These are phyloP conservation scores for Cytospora leucostoma DNA, from an alignment of 2,329 filamentous ascomycete species.

Conservation along the genomic window DNA sequence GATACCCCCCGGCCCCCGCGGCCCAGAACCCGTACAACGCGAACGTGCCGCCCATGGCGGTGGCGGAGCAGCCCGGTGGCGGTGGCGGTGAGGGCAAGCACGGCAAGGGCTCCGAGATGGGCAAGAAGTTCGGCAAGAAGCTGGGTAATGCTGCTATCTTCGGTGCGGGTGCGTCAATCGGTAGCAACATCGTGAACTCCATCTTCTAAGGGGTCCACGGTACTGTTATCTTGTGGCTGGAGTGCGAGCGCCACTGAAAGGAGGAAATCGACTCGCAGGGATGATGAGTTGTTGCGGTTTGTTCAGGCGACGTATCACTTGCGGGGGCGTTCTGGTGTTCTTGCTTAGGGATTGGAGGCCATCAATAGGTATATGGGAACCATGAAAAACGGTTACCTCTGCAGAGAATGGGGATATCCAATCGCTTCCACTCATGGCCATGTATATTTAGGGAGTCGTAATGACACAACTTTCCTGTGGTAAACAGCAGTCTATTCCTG, in stretches of 20 bases:
- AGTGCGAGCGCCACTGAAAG: not conserved
- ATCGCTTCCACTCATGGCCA: not conserved
- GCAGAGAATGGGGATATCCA: not conserved
- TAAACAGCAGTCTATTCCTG: not conserved
- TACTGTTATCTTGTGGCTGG: not conserved
- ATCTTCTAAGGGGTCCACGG: conserved; percentile 65
- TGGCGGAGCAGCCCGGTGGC: conserved; percentile 58
- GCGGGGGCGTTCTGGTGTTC: conserved; percentile 17
- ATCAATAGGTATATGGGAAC: not conserved
- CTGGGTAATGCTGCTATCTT: conserved; percentile 82
- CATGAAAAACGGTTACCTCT: not conserved
- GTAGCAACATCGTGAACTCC: conserved; percentile 84
- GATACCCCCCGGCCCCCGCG: conserved; percentile 46
- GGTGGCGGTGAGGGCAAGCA: conserved; percentile 44
- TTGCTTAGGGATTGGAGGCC: not conserved
- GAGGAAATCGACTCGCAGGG: not conserved
- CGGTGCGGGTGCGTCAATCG: conserved; percentile 88
- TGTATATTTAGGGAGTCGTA: conserved; percentile 9
- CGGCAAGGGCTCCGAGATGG: conserved; percentile 70
- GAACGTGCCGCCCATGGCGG: conserved; percentile 73
- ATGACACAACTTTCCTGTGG: conserved; percentile 5
- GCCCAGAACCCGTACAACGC: conserved; percentile 66
- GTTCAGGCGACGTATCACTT: not conserved
- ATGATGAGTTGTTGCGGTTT: not conserved
- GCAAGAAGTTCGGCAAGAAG: conserved; percentile 98